Base-by-base conservation (phyloP, 2,329 filamentous ascomycete genomes). In the Phyllosticta citrichinensis region DNA sequence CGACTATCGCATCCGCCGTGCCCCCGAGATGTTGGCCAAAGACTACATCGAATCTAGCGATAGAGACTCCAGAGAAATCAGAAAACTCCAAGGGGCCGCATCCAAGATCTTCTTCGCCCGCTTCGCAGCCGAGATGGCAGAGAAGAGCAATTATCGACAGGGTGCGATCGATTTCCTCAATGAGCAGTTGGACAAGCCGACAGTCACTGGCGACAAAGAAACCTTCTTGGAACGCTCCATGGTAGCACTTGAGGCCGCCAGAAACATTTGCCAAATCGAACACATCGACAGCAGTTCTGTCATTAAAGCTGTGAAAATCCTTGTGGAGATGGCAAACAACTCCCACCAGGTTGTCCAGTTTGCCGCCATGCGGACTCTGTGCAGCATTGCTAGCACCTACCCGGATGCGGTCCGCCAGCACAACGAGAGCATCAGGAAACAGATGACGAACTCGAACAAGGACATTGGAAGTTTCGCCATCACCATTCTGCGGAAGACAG, bases 401-500 rank as follows among this genome's bases (percentile, higher is more conserved):
- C 94, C 94, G 9, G 85, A 90, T 66, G 89, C 91, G 62, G 93
- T 99, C 63, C 87, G 92, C 70, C 83, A 88, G 65, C 97, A 93
- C 83, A 99, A 99, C 74, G 93, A 90, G 58, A 94, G 99, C 70
- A 97, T 99, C 67, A 94, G 99, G 78, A 85, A 91, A 33, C 85
- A 99, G 65, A 97, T 99, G 69, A 95, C 91, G 55, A 97, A 97
- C 79, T 89, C 86, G 74, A 99, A 99, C 76, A 88, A 94, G 67
- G 97, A 92, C 14, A 97, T 99, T 69, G 94, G 94, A 62, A 99
- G 94, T 2, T 99, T 97, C 73, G 94, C 94, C 66, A 97, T 99
- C 68, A 99, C 94, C 2, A 99, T 94, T 1, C 83, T 99, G 27
- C 87, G 99, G 65, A 97, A 97, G 83, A 99, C 94, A 11, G 94